Evolutionary conservation across 2,329 filamentous ascomycete genomes (phyloP), one percentile per base, ranked within the genome.

Genomic region (Neopestalotiopsis rosae): DNA sequence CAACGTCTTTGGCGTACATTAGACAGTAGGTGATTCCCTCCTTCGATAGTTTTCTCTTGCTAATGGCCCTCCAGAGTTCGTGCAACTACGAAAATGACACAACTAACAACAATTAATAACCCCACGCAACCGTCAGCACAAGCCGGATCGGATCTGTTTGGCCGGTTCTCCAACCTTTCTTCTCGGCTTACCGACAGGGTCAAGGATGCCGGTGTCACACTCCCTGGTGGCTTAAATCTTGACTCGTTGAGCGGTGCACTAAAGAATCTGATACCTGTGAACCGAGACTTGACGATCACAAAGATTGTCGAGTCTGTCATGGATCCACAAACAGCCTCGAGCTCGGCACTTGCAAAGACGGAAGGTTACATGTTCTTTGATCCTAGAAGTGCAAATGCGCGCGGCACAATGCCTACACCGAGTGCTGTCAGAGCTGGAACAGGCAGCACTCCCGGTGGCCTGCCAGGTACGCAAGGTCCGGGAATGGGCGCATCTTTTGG

Each of bases 301-400:
- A 98, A 98, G 82, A 98, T 99, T 77, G 95, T 96, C 56, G 96
- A 99, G 80, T 97, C 94, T 1, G 91, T 99, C 76, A 99, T 99
- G 95, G 96, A 99, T 77, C 96, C 96, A 0, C 88, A 94, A 61
- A 90, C 94, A 12, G 95, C 96, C 3, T 94, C 94, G 4, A 95
- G 94, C 5, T 95, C 92, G 32, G 96, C 96, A 32, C 96, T 99
- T 72, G 92, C 94, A 70, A 98, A 97, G 84, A 98, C 96, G 1
- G 96, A 99, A 79, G 92, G 93, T 75, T 99, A 98, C 77, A 89
- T 98, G 38, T 99, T 98, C 85, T 99, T 98, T 79, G 97, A 99
- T 78, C 96, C 96, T 0, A 90, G 95, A 66, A 97, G 93, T 72
- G 93, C 95, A 38, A 97, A 97, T 77, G 96, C 96, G 0, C 89